phyloP scores from a whole-genome alignment of 768 basidiomycete species.

The Albatrellus ellisii region DNA sequence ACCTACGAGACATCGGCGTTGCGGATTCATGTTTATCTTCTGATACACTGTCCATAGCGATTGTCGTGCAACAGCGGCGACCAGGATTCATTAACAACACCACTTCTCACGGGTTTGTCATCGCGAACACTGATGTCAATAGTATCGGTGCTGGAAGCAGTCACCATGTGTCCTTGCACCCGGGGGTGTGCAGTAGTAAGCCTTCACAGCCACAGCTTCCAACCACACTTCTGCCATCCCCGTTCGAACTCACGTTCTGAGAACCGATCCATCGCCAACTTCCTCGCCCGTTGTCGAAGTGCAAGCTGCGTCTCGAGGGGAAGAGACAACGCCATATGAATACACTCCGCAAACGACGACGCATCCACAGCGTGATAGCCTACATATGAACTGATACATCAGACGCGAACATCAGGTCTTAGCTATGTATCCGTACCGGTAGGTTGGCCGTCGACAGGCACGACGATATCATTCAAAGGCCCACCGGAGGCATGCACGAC shows the following conservation, averaged over 20 bases:
- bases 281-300: conserved; percentile 56
- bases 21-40: too few relatives aligned
- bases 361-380: conserved; percentile 73
- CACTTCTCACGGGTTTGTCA: too few relatives aligned
- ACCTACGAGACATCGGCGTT: too few relatives aligned
- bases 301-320: conserved; percentile 37
- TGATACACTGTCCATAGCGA: too few relatives aligned
- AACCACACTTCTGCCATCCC: conserved; percentile 58
- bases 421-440: conserved; percentile 36
- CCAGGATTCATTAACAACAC: too few relatives aligned
- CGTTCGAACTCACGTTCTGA: conserved; percentile 66
- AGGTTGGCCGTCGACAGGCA: conserved; percentile 54
- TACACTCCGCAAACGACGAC: conserved; percentile 49
- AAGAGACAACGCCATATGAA: conserved; percentile 53
- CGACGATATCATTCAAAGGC: conserved; percentile 82
- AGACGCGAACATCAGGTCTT: not conserved
- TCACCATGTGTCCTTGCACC: too few relatives aligned
- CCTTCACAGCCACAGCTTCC: conserved; percentile 25
- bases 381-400: conserved; percentile 9
- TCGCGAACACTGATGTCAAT: too few relatives aligned
- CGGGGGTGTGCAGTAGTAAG: not conserved
- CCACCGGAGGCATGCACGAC: conserved; percentile 91
- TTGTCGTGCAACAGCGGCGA: too few relatives aligned
- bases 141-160: too few relatives aligned
- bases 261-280: conserved; percentile 61